These are phyloP conservation scores for Crithidia expoeki DNA, from an alignment of 208 protist genomes.

Conservation along the genomic window DNA sequence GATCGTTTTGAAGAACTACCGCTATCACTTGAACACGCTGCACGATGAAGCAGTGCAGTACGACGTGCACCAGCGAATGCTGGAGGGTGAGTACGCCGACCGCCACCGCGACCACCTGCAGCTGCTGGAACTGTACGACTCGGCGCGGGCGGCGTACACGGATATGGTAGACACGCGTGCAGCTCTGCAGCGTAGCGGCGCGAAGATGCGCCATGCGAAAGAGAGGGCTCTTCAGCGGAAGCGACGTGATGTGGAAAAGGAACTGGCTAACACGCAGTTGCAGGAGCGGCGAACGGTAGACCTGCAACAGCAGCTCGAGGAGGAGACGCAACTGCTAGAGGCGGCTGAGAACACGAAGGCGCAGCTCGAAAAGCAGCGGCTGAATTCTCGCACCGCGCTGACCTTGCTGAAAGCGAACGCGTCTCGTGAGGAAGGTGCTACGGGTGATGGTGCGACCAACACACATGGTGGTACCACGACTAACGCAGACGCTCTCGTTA, in stretches of 20 bases:
- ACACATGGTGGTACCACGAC: neutral
- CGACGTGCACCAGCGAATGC: constrained; percentile 55
- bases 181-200: constrained; percentile 47
- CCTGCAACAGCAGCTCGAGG: constrained; percentile 60
- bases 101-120: constrained; percentile 90
- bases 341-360: constrained; percentile 49
- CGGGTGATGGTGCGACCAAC: neutral
- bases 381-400: constrained; percentile 25
- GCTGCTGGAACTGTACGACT: constrained; percentile 85
- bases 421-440: neutral
- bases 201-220: constrained; percentile 53
- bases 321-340: constrained; percentile 75
- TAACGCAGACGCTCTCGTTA: neutral
- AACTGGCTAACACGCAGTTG: constrained; percentile 53
- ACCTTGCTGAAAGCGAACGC: constrained; percentile 14
- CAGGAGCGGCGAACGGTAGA: constrained; percentile 51
- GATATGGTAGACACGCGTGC: constrained; percentile 46
- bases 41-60: constrained; percentile 63
- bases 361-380: constrained; percentile 32
- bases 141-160: constrained; percentile 68
- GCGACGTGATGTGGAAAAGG: constrained; percentile 53
- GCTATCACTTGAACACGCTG: constrained; percentile 79
- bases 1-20: constrained; percentile 86
- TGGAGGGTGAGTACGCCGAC: constrained; percentile 74
- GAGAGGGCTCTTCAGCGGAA: constrained; percentile 83